Percentiles rank a stretch among this genome's conserved stretches.
Conservation (phyloP, 2,329 filamentous ascomycete species). For the Keithomyces neogunnii region DNA sequence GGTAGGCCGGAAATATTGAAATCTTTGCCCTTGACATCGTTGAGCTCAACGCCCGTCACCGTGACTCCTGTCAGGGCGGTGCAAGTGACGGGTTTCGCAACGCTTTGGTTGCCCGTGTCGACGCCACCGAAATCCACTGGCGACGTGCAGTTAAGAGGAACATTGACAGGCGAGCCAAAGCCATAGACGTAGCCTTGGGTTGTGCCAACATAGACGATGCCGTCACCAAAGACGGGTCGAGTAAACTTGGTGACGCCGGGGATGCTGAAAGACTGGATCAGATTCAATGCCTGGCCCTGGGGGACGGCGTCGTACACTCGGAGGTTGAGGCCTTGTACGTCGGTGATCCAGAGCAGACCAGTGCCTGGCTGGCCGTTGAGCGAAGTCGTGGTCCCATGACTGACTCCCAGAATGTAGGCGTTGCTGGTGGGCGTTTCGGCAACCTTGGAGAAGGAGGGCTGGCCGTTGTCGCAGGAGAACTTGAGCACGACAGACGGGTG, state of each 20-base stretch:
- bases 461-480: constrained; percentile 42
- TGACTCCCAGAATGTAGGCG: constrained; percentile 44
- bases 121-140: constrained; percentile 37
- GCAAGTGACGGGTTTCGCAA: constrained; percentile 32
- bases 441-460: constrained; percentile 45
- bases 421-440: constrained; percentile 40
- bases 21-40: constrained; percentile 26
- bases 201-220: constrained; percentile 45
- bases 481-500: constrained; percentile 49
- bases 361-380: constrained; percentile 44
- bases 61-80: constrained; percentile 34
- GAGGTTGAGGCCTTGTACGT: constrained; percentile 44
- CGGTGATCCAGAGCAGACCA: constrained; percentile 47
- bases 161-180: constrained; percentile 46
- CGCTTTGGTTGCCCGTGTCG: constrained; percentile 27
- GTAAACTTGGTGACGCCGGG: constrained; percentile 47
- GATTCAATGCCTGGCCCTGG: constrained; percentile 32
- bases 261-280: constrained; percentile 43
- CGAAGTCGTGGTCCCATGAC: constrained; percentile 48
- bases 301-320: constrained; percentile 45
- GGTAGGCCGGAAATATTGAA: constrained; percentile 28
- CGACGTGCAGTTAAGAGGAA: constrained; percentile 44
- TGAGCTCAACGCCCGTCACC: constrained; percentile 28
- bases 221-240: constrained; percentile 49
- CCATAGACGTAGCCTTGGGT: constrained; percentile 43